Percentiles rank a stretch among this genome's conserved stretches.
phyloP scores from a whole-genome alignment of 768 basidiomycete genomes.

The Exidia glandulosa region DNA sequence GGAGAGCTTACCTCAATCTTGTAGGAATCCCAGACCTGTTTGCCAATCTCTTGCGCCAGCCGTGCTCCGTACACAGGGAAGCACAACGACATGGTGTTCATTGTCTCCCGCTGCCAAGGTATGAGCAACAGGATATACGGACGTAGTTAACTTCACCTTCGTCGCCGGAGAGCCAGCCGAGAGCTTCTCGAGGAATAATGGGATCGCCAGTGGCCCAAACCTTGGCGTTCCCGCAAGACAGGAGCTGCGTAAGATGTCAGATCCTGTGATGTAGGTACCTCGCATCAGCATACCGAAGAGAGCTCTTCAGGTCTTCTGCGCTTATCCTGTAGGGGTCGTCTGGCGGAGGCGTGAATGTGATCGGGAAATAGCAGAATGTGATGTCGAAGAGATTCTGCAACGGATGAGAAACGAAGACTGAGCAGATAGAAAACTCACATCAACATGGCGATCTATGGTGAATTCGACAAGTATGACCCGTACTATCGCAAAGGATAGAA shows the following conservation, averaged over 20 bases:
- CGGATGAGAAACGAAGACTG: background rate
- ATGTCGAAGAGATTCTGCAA: slow-evolving; percentile 81
- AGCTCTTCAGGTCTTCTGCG: slow-evolving; percentile 67
- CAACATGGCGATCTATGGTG: slow-evolving; percentile 59
- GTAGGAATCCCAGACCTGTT: slow-evolving; percentile 80
- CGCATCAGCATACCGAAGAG: slow-evolving; percentile 42
- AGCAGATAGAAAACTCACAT: slow-evolving; percentile 35
- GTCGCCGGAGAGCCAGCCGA: slow-evolving; percentile 66
- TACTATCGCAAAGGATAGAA: slow-evolving; percentile 81
- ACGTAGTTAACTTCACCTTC: slow-evolving; percentile 42
- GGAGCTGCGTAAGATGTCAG: slow-evolving; percentile 24
- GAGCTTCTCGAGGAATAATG: slow-evolving; percentile 87
- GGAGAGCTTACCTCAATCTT: slow-evolving; percentile 64
- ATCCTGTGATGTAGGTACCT: background rate
- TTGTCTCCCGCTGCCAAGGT: slow-evolving; percentile 61
- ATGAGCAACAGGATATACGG: background rate
- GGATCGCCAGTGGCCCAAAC: slow-evolving; percentile 77
- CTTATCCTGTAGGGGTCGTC: slow-evolving; percentile 91
- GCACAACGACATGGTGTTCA: slow-evolving; percentile 65
- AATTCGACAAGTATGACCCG: slow-evolving; percentile 84
- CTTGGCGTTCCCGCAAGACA: slow-evolving; percentile 71
- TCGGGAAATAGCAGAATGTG: slow-evolving; percentile 97
- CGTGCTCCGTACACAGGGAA: slow-evolving; percentile 75
- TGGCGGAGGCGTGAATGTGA: slow-evolving; percentile 88
- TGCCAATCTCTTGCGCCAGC: slow-evolving; percentile 48